Percentiles rank a stretch among this genome's conserved stretches.
Evolutionary conservation across 805 yeast genomes (phyloP).

Genomic region (Candida anglica): DNA sequence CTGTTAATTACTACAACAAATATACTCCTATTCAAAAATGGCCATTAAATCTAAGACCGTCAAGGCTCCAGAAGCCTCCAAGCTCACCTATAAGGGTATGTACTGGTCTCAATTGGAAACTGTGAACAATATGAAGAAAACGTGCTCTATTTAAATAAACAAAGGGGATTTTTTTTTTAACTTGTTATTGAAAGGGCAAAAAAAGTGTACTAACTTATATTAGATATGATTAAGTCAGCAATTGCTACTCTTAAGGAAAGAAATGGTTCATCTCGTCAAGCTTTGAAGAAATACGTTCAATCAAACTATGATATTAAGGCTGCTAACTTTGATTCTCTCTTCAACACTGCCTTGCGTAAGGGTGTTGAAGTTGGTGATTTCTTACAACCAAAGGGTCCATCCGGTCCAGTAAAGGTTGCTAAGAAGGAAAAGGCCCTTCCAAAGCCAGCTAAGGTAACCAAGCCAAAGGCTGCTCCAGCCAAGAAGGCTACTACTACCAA

Average conservation of each 20-base stretch:
- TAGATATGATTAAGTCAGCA: slow-evolving; percentile 67
- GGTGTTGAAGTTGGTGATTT: slow-evolving; percentile 79
- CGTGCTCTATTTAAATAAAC: neutral
- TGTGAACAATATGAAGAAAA: neutral
- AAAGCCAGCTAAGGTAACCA: slow-evolving; percentile 26
- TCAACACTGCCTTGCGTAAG: slow-evolving; percentile 74
- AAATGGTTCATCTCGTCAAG: slow-evolving; percentile 83
- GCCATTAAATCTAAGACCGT: slow-evolving; percentile 30
- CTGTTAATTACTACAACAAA: slow-evolving; percentile 1
- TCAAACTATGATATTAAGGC: slow-evolving; percentile 56
- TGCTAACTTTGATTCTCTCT: slow-evolving; percentile 67
- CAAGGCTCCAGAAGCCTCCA: slow-evolving; percentile 15
- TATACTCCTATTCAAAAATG: slow-evolving; percentile 16
- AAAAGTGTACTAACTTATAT: too few species aligned
- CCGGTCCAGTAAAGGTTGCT: slow-evolving; percentile 75
- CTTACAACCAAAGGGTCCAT: slow-evolving; percentile 83
- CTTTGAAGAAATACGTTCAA: slow-evolving; percentile 78
- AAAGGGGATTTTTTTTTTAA: neutral
- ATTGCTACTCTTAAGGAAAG: slow-evolving; percentile 70
- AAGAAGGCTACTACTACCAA: slow-evolving; percentile 14
- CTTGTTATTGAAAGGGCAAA: too few species aligned
- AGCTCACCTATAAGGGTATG: slow-evolving; percentile 47
- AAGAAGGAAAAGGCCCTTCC: slow-evolving; percentile 36
- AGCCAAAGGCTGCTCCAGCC: slow-evolving; percentile 9
- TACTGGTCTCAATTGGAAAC: slow-evolving; percentile 6